Percentiles rank a stretch among this genome's conserved stretches.
phyloP scores from a whole-genome alignment of 2,329 filamentous ascomycete genomes.

The Ceratocystis albifundus region DNA sequence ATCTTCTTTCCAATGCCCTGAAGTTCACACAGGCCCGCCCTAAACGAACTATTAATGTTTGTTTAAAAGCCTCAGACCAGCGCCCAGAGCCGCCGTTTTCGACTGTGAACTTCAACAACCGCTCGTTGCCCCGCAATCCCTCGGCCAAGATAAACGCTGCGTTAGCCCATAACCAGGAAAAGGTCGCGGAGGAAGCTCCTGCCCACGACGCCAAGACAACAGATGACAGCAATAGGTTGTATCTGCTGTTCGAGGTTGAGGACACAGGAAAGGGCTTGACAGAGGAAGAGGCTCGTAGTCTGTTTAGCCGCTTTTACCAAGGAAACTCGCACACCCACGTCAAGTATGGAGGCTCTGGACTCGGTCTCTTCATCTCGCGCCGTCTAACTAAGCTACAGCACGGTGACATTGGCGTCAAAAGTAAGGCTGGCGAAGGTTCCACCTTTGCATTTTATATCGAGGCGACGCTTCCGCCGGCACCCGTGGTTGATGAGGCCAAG shows the following conservation, averaged over 20 bases:
- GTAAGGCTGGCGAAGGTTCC: conserved; percentile 56
- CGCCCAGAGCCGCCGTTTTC: conserved; percentile 34
- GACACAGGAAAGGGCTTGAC: conserved; percentile 67
- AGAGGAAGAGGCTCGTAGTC: conserved; percentile 56
- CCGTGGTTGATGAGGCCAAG: conserved; percentile 32
- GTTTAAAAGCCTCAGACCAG: conserved; percentile 35
- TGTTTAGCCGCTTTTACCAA: conserved; percentile 72
- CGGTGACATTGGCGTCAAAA: conserved; percentile 64
- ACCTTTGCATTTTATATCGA: conserved; percentile 67
- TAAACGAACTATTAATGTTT: conserved; percentile 43
- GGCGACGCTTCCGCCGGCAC: conserved; percentile 37
- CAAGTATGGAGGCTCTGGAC: conserved; percentile 65
- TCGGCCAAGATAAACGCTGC: background rate
- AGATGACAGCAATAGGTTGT: conserved; percentile 34
- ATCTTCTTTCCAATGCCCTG: conserved; percentile 68
- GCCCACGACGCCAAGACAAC: background rate
- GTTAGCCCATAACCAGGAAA: background rate
- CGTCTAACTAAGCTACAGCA: conserved; percentile 71
- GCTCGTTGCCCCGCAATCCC: conserved; percentile 32
- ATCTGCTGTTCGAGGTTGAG: conserved; percentile 59
- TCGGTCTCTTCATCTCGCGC: conserved; percentile 68
- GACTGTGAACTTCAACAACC: conserved; percentile 46
- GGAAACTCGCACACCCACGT: conserved; percentile 65
- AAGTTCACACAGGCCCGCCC: conserved; percentile 62
- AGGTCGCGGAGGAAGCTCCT: background rate